Evolutionary conservation across 495 filamentous ascomycete species (phyloP), one percentile per base, ranked within the genome.

Genomic region (Aspergillus carlsbadensis): DNA sequence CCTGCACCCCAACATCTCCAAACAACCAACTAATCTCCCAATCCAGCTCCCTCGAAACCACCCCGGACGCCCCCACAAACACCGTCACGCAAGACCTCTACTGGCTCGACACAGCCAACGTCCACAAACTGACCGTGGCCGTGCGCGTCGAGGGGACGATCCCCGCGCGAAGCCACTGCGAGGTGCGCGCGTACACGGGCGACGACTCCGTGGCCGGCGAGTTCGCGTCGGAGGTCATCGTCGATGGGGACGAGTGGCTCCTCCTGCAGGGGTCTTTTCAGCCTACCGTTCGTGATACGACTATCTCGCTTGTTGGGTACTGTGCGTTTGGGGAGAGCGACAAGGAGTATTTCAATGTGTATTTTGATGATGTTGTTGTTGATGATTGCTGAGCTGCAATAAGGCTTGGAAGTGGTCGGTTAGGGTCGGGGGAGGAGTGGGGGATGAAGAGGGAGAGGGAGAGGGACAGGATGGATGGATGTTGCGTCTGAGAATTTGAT

Each of bases 301-400:
- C 22, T 8, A 6, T 47, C 5, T 18, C 3, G 2, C 26, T 47
- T 5, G 11, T 18, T 11, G 29, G 14, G 29, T 6, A 6, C 5
- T 47, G 44, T n/a, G n/a, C 7, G 8, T 35, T 47, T 26, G 24
- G n/a, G 5, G 26, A 15, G 14, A 8, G 4, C 4, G 26, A 17
- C 18, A n/a, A 4, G 2, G 14, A n/a, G n/a, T 14, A 13, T 14
- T 10, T 10, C n/a, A 4, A 47, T 2, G 26, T 47, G 1, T 31
- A 33, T 5, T 47, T 47, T 47, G 44, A 47, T 35, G 44, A 47
- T 31, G 44, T 47, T 17, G 5, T 47, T 17, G 31, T 47, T n/a
- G 17, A n/a, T 18, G 37, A 41, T n/a, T 41, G 37, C 17, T 41
- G n/a, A n/a, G n/a, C n/a, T n/a, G n/a, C n/a, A n/a, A n/a, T n/a